phyloP scores from a whole-genome alignment of 495 filamentous ascomycete species.

The Rhypophila decipiens region DNA sequence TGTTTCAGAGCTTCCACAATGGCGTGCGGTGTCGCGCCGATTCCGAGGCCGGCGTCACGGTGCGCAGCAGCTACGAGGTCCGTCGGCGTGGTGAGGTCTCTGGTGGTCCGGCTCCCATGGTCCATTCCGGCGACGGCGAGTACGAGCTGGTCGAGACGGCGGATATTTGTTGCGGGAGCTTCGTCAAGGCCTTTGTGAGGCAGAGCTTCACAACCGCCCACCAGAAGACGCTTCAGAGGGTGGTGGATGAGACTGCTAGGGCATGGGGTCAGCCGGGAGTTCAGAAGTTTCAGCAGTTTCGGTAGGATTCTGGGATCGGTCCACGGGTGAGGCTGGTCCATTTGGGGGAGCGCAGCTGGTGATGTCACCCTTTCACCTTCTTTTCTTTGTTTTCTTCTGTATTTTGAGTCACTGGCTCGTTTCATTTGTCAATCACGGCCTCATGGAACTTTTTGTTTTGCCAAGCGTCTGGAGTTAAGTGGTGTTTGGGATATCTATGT shows the following conservation, averaged over 20 bases:
- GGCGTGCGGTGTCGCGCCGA: slow-evolving; percentile 27
- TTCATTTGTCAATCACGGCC: too few relatives aligned
- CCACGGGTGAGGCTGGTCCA: too few relatives aligned
- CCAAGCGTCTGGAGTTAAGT: too few relatives aligned
- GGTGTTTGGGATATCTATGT: too few relatives aligned
- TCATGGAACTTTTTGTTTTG: too few relatives aligned
- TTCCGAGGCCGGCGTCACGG: slow-evolving; percentile 23
- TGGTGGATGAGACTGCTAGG: slow-evolving; percentile 13
- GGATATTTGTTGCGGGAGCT: slow-evolving; percentile 16
- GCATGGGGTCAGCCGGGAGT: too few relatives aligned
- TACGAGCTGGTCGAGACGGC: slow-evolving; percentile 30
- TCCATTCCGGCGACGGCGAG: slow-evolving; percentile 16
- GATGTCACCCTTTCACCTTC: too few relatives aligned
- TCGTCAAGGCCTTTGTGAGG: slow-evolving; percentile 28
- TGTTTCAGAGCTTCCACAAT: slow-evolving; percentile 26
- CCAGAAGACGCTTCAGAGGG: slow-evolving; percentile 16
- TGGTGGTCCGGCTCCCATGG: slow-evolving; percentile 2
- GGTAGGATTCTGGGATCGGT: too few relatives aligned
- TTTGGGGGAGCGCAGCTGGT: too few relatives aligned
- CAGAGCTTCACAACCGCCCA: slow-evolving; percentile 19
- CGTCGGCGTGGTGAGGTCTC: slow-evolving; percentile 16
- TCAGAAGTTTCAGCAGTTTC: too few relatives aligned
- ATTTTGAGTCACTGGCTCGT: too few relatives aligned
- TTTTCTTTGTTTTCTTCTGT: too few relatives aligned
- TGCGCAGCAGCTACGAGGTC: slow-evolving; percentile 31